Evolutionary conservation across 768 basidiomycete species (phyloP).

Genomic region (Boletus huronensis): DNA sequence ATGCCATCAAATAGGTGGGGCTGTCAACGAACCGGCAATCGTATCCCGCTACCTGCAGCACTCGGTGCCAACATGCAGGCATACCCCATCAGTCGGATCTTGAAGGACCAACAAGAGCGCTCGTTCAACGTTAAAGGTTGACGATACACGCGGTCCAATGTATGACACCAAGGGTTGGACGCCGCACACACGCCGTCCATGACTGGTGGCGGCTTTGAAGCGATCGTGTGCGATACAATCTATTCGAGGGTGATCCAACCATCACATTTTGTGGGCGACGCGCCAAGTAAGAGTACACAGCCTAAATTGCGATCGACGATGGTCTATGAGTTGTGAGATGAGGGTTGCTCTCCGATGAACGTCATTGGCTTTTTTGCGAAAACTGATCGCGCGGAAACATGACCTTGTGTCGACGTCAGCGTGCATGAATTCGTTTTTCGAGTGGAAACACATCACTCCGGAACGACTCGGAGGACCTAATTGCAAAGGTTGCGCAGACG

Average conservation of each 20-base stretch:
- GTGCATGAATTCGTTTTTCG: background rate
- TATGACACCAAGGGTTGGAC: slow-evolving; percentile 6
- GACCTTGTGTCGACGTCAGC: background rate
- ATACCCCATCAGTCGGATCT: slow-evolving; percentile 18
- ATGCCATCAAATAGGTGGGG: background rate
- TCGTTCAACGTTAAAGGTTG: background rate
- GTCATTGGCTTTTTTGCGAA: background rate
- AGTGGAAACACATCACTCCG: background rate
- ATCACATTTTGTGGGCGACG: slow-evolving; percentile 2
- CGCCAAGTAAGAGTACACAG: slow-evolving; percentile 12
- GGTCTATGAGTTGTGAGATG: background rate
- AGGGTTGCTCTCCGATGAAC: background rate
- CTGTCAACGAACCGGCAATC: slow-evolving; percentile 11
- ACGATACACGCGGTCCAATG: background rate
- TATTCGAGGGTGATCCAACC: slow-evolving; percentile 2
- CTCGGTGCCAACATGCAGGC: background rate
- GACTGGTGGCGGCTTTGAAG: slow-evolving; percentile 14
- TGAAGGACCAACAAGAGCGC: background rate
- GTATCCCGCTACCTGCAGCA: background rate
- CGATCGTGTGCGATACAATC: slow-evolving; percentile 5
- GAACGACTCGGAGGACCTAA: slow-evolving; percentile 1
- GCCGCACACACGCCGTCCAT: slow-evolving; percentile 1
- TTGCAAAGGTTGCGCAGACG: background rate
- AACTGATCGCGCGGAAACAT: background rate
- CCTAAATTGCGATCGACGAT: slow-evolving; percentile 10